Percentiles rank a stretch among this genome's conserved stretches.
phyloP scores from a whole-genome alignment of 495 filamentous ascomycete species.

The Zalerion maritima region DNA sequence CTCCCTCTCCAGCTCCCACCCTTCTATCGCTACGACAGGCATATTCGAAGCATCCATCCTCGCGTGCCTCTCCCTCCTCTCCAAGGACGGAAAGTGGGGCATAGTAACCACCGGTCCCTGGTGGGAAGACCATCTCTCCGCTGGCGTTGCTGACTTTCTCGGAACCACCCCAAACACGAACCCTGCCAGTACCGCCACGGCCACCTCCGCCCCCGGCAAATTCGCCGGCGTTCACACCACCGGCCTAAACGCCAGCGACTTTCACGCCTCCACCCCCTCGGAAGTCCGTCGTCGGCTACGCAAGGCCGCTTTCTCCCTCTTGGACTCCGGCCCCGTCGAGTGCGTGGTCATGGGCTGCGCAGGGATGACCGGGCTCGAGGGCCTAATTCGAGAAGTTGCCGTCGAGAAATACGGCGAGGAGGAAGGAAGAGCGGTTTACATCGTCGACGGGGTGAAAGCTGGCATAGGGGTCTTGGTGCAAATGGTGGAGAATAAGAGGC shows the following conservation, averaged over 20 bases:
- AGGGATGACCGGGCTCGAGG: slow-evolving; percentile 83
- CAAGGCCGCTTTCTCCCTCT: slow-evolving; percentile 50
- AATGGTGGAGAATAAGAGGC: slow-evolving; percentile 26
- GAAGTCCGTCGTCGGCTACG: slow-evolving; percentile 48
- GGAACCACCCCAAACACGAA: slow-evolving; percentile 17
- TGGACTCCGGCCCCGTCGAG: slow-evolving; percentile 41
- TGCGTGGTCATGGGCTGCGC: slow-evolving; percentile 71
- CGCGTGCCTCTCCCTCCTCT: slow-evolving; percentile 35
- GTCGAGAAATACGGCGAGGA: slow-evolving; percentile 45
- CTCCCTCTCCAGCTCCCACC: slow-evolving; percentile 29
- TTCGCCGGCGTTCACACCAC: slow-evolving; percentile 78
- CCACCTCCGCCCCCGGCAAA: slow-evolving; percentile 10
- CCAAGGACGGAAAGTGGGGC: slow-evolving; percentile 47
- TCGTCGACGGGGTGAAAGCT: slow-evolving; percentile 76
- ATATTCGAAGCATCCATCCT: slow-evolving; percentile 76
- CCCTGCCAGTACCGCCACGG: slow-evolving; percentile 13
- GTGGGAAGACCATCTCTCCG: slow-evolving; percentile 60
- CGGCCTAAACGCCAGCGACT: slow-evolving; percentile 63
- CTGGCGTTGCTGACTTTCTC: slow-evolving; percentile 43
- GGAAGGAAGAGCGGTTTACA: slow-evolving; percentile 43
- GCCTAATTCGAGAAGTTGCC: slow-evolving; percentile 58
- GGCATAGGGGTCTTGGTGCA: slow-evolving; percentile 57
- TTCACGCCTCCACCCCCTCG: slow-evolving; percentile 51
- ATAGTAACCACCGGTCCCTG: slow-evolving; percentile 78
- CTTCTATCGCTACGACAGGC: slow-evolving; percentile 49